A percentile compares a stretch with the other conserved stretches of the same genome.
phyloP scores from a whole-genome alignment of 192 early-diverging fungal species.

The Thoreauomyces humboldtii region DNA sequence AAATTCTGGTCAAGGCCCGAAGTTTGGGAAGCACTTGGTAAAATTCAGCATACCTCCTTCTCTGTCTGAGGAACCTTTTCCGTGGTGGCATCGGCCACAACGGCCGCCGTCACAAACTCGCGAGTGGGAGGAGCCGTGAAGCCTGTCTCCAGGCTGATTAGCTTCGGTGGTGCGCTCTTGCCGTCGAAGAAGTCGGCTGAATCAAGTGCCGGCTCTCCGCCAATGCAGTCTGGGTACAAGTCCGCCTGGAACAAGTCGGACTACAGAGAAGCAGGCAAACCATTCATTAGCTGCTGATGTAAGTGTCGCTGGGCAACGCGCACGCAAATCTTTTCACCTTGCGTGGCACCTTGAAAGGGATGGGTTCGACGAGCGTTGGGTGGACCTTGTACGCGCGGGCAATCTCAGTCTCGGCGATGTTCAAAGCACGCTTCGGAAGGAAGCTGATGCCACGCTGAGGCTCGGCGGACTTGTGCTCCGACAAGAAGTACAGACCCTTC shows the following conservation, averaged over 20 bases:
- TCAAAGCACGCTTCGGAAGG: constrained; percentile 89
- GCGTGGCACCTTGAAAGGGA: constrained; percentile 94
- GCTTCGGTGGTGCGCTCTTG: constrained; percentile 77
- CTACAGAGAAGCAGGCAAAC: no score
- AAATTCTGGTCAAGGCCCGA: not conserved
- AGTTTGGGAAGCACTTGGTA: no score
- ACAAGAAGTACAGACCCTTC: constrained; percentile 68
- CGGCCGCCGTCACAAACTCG: constrained; percentile 76
- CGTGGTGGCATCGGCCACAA: constrained; percentile 43
- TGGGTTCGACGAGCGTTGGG: constrained; percentile 85
- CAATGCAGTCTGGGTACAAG: constrained; percentile 83
- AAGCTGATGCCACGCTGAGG: constrained; percentile 92
- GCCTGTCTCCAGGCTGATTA: constrained; percentile 66
- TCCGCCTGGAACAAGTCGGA: constrained; percentile 96
- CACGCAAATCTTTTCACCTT: constrained; percentile 61
- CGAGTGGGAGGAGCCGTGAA: constrained; percentile 64
- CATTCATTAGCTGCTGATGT: not conserved
- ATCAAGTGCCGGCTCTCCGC: constrained; percentile 80
- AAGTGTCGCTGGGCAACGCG: constrained; percentile 13
- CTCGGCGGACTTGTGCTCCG: constrained; percentile 85
- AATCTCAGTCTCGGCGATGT: constrained; percentile 86
- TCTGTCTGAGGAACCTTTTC: constrained; percentile 46
- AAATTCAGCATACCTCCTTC: constrained; percentile 44
- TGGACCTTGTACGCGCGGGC: constrained; percentile 93
- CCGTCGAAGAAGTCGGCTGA: constrained; percentile 91